phyloP scores from a whole-genome alignment of 78 protist genomes.

The Dictyostelium purpureum region DNA sequence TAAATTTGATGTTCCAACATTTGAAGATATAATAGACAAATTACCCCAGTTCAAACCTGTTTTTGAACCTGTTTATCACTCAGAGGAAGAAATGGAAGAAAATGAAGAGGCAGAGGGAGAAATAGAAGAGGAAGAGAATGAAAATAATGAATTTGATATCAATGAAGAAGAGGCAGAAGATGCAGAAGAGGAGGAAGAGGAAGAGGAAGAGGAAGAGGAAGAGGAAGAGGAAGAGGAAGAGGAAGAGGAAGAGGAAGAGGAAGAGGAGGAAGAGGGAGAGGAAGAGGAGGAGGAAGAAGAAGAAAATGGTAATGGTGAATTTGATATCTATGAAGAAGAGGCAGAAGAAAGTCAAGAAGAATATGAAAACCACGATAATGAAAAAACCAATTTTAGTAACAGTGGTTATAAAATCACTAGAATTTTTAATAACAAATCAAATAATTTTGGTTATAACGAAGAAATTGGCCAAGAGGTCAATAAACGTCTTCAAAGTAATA shows the following conservation, averaged over 20 bases:
- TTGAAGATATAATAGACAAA: background rate
- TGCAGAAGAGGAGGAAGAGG: background rate
- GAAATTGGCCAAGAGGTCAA: no score
- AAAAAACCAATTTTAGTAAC: no score
- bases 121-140: background rate
- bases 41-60: background rate
- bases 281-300: background rate
- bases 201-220: background rate
- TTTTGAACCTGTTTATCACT: background rate
- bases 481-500: no score
- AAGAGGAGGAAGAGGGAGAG: background rate
- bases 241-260: background rate
- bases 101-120: background rate
- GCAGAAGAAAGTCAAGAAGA: background rate
- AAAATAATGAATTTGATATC: background rate
- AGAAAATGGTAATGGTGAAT: background rate
- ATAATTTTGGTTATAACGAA: no score
- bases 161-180: background rate
- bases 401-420: background rate
- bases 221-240: background rate
- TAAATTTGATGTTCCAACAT: background rate
- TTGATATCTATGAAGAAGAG: background rate
- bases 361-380: background rate
- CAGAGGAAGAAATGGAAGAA: conserved; percentile 3
- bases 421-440: no score